Base-by-base conservation (phyloP, 73 alveolate genomes). In the Blepharisma stoltei region DNA sequence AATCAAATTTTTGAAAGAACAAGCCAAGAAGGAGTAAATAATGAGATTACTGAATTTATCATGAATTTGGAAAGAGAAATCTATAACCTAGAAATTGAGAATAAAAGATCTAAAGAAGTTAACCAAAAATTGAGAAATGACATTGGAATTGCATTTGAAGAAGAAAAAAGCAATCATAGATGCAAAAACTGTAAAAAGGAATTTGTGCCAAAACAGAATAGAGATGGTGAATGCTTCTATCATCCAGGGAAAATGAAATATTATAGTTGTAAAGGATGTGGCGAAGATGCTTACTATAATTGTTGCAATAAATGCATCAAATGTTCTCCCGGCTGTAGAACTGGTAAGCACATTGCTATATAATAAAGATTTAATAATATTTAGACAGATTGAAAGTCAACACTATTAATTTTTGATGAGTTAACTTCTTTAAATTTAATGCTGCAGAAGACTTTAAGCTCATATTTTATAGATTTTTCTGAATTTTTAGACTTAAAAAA, bases 261-360 rank as follows among this genome's bases (percentile, higher is more conserved):
- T 43, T 78, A 78, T 68, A 41, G 71, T 6, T 78, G 86, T 23
- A 67, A 68, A 69, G 81, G 83, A 11, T 78, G 86, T 78, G 86
- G 86, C n/a, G 66, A 54, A 1, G 86, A 78, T 68, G 81, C 55
- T 32, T 78, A 78, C 60, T 78, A 67, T 48, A 78, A 60, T 32
- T 78, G 86, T 48, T 78, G 86, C 32, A 73, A 70, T 9, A 78
- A 78, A 44, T 78, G 86, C 49, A 25, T 43, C 23, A 78, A 78
- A 46, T 78, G 86, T 23, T 69, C 54, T 4, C 52, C 38, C 60
- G 86, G 86, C 25, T 78, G 86, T 68, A 73, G 76, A 41, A 60
- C 68, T 6, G 86, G 86, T 21, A 78, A 78, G 7, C 86, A 78
- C 67, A 54, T 69, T 43, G 73, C 83, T 7, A 54, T 47, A 49